A percentile compares a stretch with the other conserved stretches of the same genome.
Conservation (phyloP, 257 asterid genomes). For the Anisodus acutangulus region DNA sequence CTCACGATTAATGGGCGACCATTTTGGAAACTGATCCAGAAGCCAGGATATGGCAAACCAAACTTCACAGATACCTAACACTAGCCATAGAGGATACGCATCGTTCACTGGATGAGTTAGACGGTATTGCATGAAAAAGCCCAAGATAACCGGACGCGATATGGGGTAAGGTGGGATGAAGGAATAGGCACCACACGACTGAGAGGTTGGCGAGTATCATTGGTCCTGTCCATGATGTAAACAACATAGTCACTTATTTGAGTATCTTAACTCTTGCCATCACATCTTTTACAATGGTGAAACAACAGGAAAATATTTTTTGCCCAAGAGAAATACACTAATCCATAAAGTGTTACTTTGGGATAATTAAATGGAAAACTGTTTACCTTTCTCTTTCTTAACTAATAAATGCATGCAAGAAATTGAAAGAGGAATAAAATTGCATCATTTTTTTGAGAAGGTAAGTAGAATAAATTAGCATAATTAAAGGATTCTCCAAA, state of each 20-base stretch:
- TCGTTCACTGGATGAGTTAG: slow-evolving; percentile 65
- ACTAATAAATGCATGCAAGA: not conserved
- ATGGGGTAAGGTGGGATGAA: slow-evolving; percentile 66
- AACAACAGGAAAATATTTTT: too few species aligned
- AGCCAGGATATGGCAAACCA: slow-evolving; percentile 84
- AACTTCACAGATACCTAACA: slow-evolving; percentile 49
- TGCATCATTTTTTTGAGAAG: too few species aligned
- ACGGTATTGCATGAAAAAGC: slow-evolving; percentile 75
- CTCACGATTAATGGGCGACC: slow-evolving; percentile 73
- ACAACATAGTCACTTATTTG: not conserved
- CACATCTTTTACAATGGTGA: too few species aligned
- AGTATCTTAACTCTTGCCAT: not conserved
- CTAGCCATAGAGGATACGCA: slow-evolving; percentile 66
- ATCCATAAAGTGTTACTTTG: too few species aligned
- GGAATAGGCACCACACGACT: slow-evolving; percentile 68
- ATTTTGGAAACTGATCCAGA: slow-evolving; percentile 75
- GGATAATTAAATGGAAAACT: too few species aligned
- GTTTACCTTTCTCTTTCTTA: too few species aligned
- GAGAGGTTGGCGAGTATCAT: slow-evolving; percentile 77
- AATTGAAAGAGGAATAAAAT: not conserved
- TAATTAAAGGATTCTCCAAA: not conserved
- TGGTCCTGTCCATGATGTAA: slow-evolving; percentile 49
- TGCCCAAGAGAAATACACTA: too few species aligned
- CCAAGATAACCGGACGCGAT: slow-evolving; percentile 68
- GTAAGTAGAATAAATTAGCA: too few species aligned